phyloP scores from a whole-genome alignment of 495 filamentous ascomycete species.

The Aspergillus ostianus region DNA sequence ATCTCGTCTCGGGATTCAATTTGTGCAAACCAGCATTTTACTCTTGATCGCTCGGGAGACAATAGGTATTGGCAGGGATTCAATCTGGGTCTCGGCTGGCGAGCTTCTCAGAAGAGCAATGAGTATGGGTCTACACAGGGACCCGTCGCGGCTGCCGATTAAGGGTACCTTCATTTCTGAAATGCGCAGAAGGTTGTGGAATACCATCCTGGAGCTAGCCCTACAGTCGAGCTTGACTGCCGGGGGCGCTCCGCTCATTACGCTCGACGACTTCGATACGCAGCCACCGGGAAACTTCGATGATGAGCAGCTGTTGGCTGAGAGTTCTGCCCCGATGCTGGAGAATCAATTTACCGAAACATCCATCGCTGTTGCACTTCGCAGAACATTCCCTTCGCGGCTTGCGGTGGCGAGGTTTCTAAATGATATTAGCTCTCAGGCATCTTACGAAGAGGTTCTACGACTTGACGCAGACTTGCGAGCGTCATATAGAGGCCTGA shows the following conservation, averaged over 20 bases:
- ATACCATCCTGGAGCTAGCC: conserved; percentile 54
- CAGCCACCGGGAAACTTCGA: conserved; percentile 50
- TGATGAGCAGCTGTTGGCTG: conserved; percentile 35
- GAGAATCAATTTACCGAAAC: conserved; percentile 42
- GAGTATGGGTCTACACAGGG: conserved; percentile 60
- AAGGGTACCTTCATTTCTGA: conserved; percentile 47
- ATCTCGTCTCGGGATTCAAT: conserved; percentile 39
- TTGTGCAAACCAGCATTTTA: conserved; percentile 50
- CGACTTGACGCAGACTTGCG: conserved; percentile 38
- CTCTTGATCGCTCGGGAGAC: conserved; percentile 47
- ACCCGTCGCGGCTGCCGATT: conserved; percentile 46
- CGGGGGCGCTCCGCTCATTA: conserved; percentile 50
- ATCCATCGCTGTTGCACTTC: conserved; percentile 45
- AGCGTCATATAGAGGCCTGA: conserved; percentile 28
- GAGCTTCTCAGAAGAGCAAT: conserved; percentile 54
- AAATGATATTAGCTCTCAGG: conserved; percentile 39
- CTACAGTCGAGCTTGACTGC: conserved; percentile 53
- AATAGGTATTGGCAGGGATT: conserved; percentile 44
- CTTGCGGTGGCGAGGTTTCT: conserved; percentile 46
- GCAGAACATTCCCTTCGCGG: conserved; percentile 43
- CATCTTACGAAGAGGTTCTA: conserved; percentile 38
- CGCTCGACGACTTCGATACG: conserved; percentile 53
- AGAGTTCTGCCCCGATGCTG: conserved; percentile 25
- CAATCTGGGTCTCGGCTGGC: conserved; percentile 58
- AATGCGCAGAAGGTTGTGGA: conserved; percentile 62